Evolutionary conservation across 306 rosid species (phyloP), one percentile per base, ranked within the genome.

Genomic region (Quercus glauca): DNA sequence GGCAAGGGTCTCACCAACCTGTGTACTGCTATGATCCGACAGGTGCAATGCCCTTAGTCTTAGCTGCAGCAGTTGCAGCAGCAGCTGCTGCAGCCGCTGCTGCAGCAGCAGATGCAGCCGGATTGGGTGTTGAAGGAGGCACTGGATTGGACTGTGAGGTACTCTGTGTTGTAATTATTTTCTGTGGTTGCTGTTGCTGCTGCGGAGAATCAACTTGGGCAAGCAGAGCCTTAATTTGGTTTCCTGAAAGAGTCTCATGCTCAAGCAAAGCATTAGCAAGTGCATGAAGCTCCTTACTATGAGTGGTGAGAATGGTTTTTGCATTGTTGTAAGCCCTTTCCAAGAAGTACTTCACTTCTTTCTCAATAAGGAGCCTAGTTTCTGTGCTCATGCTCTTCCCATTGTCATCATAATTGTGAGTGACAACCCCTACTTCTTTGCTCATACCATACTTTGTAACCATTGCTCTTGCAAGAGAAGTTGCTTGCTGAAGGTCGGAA

Each of bases 311-410:
- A 69, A 95, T 95, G 81, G 90, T 83, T 83, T 88, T 95, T 5
- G 99, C 99, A 73, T 95, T 95, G 81, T 87, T 84, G 81, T 92
- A 91, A 69, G 97, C 99, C 69, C 79, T 83, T 73, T 89, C 94
- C 80, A 95, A 76, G 49, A 91, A 80, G 65, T 80, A 76, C 85
- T 79, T 95, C 73, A 91, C 96, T 86, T 91, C 99, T 71, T 91
- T 85, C 85, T 95, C 97, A 31, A 95, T 89, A 43, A 95, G 99
- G 29, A 95, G 83, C 85, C 99, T 90, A 57, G 98, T 91, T 84
- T 92, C 97, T 1, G 98, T 84, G 89, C 98, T 92, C 99, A 92
- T 92, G 83, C 96, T 94, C 86, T 87, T 89, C 58, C 99, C 96
- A 33, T 87, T 74, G 77, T 95, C 97, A 3, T 86, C 79, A 59